These are phyloP conservation scores for Phytopythium sindhum DNA, from an alignment of 352 stramenopile species.

Conservation along the genomic window DNA sequence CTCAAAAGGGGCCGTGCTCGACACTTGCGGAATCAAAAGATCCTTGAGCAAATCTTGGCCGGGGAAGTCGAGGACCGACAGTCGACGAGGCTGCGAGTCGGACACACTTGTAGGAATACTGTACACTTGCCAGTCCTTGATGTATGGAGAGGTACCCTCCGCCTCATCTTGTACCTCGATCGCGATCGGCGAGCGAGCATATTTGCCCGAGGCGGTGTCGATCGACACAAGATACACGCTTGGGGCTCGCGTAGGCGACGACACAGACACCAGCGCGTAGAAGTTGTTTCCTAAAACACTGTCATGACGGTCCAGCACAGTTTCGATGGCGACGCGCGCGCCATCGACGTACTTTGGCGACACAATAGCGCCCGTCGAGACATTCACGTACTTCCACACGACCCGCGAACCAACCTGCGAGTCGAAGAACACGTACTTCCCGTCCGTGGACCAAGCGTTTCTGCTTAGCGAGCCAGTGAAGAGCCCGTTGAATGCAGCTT, in stretches of 20 bases:
- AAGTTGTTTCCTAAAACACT: slow-evolving; percentile 15
- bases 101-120: slow-evolving; percentile 51
- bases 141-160: slow-evolving; percentile 25
- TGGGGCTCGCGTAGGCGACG: slow-evolving; percentile 47
- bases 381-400: slow-evolving; percentile 72
- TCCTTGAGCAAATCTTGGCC: slow-evolving; percentile 30
- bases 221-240: slow-evolving; percentile 59
- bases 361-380: slow-evolving; percentile 38
- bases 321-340: slow-evolving; percentile 38
- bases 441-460: slow-evolving; percentile 57
- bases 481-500: slow-evolving; percentile 65
- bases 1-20: slow-evolving; percentile 63
- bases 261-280: slow-evolving; percentile 43
- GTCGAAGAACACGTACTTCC: slow-evolving; percentile 58
- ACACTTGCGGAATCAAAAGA: slow-evolving; percentile 44
- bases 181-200: slow-evolving; percentile 26
- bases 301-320: slow-evolving; percentile 38
- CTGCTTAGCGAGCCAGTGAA: slow-evolving; percentile 49
- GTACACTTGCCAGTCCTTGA: slow-evolving; percentile 59
- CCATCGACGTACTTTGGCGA: slow-evolving; percentile 56
- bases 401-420: slow-evolving; percentile 62
- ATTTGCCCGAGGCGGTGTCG: slow-evolving; percentile 38
- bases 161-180: slow-evolving; percentile 45
- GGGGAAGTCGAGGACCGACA: slow-evolving; percentile 10
- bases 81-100: slow-evolving; percentile 15